Evolutionary conservation across 345 rosid genomes (phyloP), one percentile per base, ranked within the genome.

Genomic region (Syzygium grande): DNA sequence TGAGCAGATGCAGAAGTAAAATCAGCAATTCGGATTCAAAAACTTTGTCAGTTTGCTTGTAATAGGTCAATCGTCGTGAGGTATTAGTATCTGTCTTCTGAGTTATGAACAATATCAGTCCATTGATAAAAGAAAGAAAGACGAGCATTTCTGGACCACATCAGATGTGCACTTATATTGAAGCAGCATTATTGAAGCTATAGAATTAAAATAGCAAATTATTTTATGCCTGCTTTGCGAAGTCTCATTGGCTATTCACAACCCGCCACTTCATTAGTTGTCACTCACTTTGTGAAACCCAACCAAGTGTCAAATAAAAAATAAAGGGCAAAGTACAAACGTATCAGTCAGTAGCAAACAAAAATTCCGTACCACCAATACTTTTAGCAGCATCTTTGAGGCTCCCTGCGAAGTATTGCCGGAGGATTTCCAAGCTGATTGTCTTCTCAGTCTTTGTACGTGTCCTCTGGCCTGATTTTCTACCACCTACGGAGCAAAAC

Each of bases 381-480:
- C 95, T 95, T 91, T 95, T 96, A 78, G 99, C 99, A 86, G 99
- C 99, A 93, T 97, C 99, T 89, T 96, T 95, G 85, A 97, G 99
- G 92, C 99, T 97, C 89, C 99, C 99, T 2, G 99, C 95, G 84
- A 96, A 97, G 91, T 97, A 90, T 52, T 96, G 99, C 85, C 93
- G 94, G 84, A 97, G 99, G 88, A 94, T 96, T 34, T 96, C 91
- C 91, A 97, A 93, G 91, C 97, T 95, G 91, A 97, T 95, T 46
- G 94, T 93, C 94, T 95, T 97, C 94, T 96, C 99, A 49, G 93
- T 86, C 94, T 94, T 97, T 83, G 95, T 87, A 86, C 95, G 92
- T 90, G 94, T 94, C 92, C 91, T 96, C 84, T 93, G 95, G 52
- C 94, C 96, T 6, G 89, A 56, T 91, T 85, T 96, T 90, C 92